Evolutionary conservation across 2,329 filamentous ascomycete genomes (phyloP).

Genomic region (Elsinoe necatrix): DNA sequence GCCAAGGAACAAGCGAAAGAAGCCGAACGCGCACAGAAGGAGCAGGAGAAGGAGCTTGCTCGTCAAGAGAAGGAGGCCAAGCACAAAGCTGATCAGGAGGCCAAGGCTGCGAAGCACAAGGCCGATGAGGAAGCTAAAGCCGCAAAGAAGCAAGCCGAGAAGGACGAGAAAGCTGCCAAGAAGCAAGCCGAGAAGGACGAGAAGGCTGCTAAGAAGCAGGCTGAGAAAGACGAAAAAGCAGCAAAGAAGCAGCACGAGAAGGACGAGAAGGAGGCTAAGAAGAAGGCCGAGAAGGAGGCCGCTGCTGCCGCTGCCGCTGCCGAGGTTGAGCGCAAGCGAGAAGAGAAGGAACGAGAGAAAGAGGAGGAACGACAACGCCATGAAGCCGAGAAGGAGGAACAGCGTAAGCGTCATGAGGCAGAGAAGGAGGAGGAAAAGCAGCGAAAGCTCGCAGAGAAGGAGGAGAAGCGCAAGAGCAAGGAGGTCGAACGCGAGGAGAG

Average conservation of each 20-base stretch:
- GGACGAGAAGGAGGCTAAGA: slow-evolving; percentile 17
- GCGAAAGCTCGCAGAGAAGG: slow-evolving; percentile 25
- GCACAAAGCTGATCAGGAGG: slow-evolving; percentile 23
- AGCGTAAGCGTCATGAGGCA: slow-evolving; percentile 23
- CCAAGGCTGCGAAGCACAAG: slow-evolving; percentile 19
- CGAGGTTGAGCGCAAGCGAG: slow-evolving; percentile 7
- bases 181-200: slow-evolving; percentile 30
- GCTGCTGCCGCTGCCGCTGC: slow-evolving; percentile 30
- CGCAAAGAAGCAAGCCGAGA: slow-evolving; percentile 16
- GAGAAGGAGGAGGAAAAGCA: slow-evolving; percentile 21
- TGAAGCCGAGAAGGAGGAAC: slow-evolving; percentile 25
- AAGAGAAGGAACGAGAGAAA: slow-evolving; percentile 27
- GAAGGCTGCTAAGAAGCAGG: slow-evolving; percentile 13
- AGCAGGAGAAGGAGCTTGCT: slow-evolving; percentile 22
- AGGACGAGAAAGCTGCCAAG: slow-evolving; percentile 16
- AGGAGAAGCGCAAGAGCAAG: slow-evolving; percentile 42
- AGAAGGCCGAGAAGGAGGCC: slow-evolving; percentile 13
- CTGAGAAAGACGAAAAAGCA: slow-evolving; percentile 19
- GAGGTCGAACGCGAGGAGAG: slow-evolving; percentile 43
- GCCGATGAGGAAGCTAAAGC: slow-evolving; percentile 28
- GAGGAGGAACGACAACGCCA: slow-evolving; percentile 26
- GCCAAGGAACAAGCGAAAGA: slow-evolving; percentile 20
- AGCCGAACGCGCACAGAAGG: slow-evolving; percentile 24
- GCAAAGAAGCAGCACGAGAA: slow-evolving; percentile 17
- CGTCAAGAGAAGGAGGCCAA: slow-evolving; percentile 25